Evolutionary conservation across 768 basidiomycete genomes (phyloP).

Genomic region (Porphyrellus cyaneotinctus): DNA sequence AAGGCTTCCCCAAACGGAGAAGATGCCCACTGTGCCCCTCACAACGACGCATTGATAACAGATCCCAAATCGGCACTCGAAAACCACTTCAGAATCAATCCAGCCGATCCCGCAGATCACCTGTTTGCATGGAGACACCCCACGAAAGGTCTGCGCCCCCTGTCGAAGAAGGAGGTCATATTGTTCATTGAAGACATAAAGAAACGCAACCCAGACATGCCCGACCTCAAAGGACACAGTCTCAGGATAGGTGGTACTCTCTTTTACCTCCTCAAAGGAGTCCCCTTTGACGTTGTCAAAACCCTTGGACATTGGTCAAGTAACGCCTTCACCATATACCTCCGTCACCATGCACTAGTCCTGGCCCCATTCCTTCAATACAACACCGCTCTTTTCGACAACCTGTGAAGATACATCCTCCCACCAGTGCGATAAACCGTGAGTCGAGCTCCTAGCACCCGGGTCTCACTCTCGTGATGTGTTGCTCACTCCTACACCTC

Average conservation of each 20-base stretch:
- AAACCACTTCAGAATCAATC: neutral
- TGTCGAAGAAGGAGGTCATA: neutral
- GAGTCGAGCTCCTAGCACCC: neutral
- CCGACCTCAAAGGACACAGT: slow-evolving; percentile 4
- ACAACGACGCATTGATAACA: fast-evolving
- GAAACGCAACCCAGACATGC: neutral
- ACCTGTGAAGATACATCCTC: neutral
- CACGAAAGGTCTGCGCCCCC: neutral
- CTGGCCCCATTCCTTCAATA: neutral
- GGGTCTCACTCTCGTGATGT: neutral
- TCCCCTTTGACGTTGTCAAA: neutral
- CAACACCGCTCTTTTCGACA: fast-evolving
- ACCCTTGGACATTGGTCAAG: neutral
- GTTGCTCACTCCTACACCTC: neutral
- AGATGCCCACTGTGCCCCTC: neutral
- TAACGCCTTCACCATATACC: neutral
- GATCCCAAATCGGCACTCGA: neutral
- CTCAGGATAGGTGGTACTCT: neutral
- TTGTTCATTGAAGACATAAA: neutral
- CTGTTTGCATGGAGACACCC: slow-evolving; percentile 5
- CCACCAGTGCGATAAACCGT: neutral
- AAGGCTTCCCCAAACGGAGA: neutral
- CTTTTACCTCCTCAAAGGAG: neutral
- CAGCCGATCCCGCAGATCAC: neutral
- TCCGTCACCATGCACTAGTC: neutral